These are phyloP conservation scores for Cutaneotrichosporon cavernicola DNA, from an alignment of 1,284 basidiomycete genomes.

Conservation along the genomic window DNA sequence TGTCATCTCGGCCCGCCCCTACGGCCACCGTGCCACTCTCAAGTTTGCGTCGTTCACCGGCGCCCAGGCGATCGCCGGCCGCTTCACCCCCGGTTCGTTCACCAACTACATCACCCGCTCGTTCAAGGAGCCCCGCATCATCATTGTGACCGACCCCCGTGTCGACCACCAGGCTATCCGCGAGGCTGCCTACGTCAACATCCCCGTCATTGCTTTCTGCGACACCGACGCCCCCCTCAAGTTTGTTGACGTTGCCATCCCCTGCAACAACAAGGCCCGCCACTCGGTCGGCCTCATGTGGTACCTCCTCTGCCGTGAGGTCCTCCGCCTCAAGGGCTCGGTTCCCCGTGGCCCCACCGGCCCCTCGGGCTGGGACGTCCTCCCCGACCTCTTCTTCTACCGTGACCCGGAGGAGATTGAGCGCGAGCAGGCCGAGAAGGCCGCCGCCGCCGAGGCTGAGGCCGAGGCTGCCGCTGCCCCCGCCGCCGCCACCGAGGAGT, in stretches of 20 bases:
- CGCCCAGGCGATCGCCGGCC: constrained; percentile 96
- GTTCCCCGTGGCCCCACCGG: constrained; percentile 83
- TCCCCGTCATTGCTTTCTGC: constrained; percentile 92
- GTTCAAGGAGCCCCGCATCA: constrained; percentile 99
- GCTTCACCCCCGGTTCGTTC: constrained; percentile 98
- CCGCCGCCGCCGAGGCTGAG: constrained; percentile 66
- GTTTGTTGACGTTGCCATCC: constrained; percentile 98
- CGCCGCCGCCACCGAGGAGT: constrained; percentile 60
- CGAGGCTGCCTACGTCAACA: constrained; percentile 99
- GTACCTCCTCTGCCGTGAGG: constrained; percentile 98
- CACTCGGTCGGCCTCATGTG: constrained; percentile 97
- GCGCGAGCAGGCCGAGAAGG: constrained; percentile 90
- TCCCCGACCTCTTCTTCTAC: constrained; percentile 99
- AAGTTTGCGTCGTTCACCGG: constrained; percentile 98
- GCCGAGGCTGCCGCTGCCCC: constrained; percentile 57
- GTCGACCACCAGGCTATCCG: constrained; percentile 99
- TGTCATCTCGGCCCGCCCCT: constrained; percentile 96
- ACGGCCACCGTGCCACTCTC: constrained; percentile 98
- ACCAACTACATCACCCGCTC: constrained; percentile 99
- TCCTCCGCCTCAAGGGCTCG: constrained; percentile 89
- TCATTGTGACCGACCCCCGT: constrained; percentile 97
- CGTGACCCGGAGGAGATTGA: constrained; percentile 98
- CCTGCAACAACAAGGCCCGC: constrained; percentile 98
- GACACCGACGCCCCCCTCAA: constrained; percentile 97
- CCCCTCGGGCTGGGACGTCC: constrained; percentile 89